Base-by-base conservation (phyloP, 306 rosid genomes). In the Arachis stenosperma region DNA sequence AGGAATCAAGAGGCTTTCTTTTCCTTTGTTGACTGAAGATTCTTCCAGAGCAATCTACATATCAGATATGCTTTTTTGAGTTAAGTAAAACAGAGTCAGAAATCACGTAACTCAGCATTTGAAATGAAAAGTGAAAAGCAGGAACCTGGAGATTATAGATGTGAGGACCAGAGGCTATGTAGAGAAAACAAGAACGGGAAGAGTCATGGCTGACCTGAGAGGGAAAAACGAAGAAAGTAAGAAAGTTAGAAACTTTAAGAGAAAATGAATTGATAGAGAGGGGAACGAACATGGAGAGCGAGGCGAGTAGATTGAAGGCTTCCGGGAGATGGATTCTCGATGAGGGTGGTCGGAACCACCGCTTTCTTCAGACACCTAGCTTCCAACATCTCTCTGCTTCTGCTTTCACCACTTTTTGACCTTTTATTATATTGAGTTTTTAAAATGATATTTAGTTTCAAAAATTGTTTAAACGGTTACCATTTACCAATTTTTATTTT, bases 221-320 rank as follows among this genome's bases (percentile, higher is more conserved):
- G 9, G 44, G 13, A 51, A 27, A 61, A 27, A 30, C 37, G 4
- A 33, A 33, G 37, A 33, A 33, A 33, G 4, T 33, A 50, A 70
- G 22, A 56, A 62, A 8, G 15, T 58, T 5, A 41, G 68, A 76
- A 54, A 3, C 5, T 33, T 39, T 41, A 12, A 4, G 33, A 9
- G 22, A 37, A 6, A 22, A 5, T 9, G 3, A 27, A 27, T 12
- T 5, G 22, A 13, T 3, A 65, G 51, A 36, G 56, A 57, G 46
- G 46, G 46, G 1, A 42, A 8, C 0, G 7, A 30, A 78, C 97
- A 85, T 86, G 88, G 61, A 90, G 92, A 52, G 98, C 89, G 54
- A 93, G 93, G 51, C 98, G 96, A 81, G 93, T 90, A 50, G 93
- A 78, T 61, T 93, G 98, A 58, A 89, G 67, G 70, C 85, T 86